Evolutionary conservation across 352 stramenopile genomes (phyloP).

Genomic region (Phytopythium oedochilum): DNA sequence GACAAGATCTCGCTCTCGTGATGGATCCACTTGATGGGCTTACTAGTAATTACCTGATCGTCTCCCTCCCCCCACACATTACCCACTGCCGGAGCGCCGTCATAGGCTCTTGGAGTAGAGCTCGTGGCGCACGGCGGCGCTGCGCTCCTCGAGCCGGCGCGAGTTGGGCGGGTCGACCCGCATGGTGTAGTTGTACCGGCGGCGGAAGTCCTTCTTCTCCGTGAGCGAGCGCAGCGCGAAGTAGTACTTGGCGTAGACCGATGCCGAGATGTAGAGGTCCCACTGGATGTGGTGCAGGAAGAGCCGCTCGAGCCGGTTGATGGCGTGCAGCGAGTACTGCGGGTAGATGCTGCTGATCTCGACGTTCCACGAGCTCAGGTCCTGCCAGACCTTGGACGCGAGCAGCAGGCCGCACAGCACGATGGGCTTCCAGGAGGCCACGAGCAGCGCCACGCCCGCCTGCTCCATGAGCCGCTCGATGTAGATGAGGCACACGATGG

Average conservation of each 20-base stretch:
- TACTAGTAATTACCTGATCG: too few relatives aligned
- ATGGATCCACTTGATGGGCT: too few relatives aligned
- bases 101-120: slow-evolving; percentile 85
- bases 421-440: slow-evolving; percentile 96
- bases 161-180: slow-evolving; percentile 84
- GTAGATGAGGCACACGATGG: slow-evolving; percentile 98
- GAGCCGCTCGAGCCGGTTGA: slow-evolving; percentile 96
- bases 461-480: slow-evolving; percentile 98
- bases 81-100: too few relatives aligned
- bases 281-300: slow-evolving; percentile 98
- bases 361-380: slow-evolving; percentile 98
- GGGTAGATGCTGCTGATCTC: slow-evolving; percentile 98
- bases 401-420: slow-evolving; percentile 96
- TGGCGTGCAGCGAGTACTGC: slow-evolving; percentile 96
- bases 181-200: slow-evolving; percentile 89
- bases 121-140: slow-evolving; percentile 73
- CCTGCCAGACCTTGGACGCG: slow-evolving; percentile 99
- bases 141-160: slow-evolving; percentile 81
- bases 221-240: slow-evolving; percentile 95
- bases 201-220: slow-evolving; percentile 89
- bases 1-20: slow-evolving; percentile 62
- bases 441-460: slow-evolving; percentile 93
- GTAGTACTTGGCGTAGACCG: slow-evolving; percentile 98
- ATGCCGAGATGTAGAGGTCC: slow-evolving; percentile 97
- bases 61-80: too few relatives aligned